phyloP scores from a whole-genome alignment of 1,284 basidiomycete genomes.

The Chalciporus piperatoides region DNA sequence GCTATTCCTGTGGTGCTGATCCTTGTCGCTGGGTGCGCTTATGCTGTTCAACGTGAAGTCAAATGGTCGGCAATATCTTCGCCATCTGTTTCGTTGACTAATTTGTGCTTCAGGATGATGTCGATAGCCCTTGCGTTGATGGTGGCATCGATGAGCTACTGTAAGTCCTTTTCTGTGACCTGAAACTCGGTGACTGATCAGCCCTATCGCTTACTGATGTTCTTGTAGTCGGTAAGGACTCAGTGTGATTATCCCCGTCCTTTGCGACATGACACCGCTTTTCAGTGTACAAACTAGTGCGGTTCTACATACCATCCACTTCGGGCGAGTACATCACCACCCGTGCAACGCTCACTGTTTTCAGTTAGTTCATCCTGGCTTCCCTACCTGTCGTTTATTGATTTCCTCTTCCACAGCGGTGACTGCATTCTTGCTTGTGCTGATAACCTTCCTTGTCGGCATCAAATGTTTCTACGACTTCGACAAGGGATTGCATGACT shows the following conservation, averaged over 20 bases:
- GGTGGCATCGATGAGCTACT: constrained; percentile 71
- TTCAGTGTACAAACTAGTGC: constrained; percentile 74
- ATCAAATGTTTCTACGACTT: constrained; percentile 77
- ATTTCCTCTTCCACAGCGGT: constrained; percentile 45
- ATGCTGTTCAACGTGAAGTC: constrained; percentile 74
- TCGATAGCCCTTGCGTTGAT: constrained; percentile 63
- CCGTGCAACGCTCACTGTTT: constrained; percentile 70
- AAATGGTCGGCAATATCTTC: constrained; percentile 52
- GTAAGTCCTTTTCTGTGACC: constrained; percentile 37
- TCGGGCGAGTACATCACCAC: constrained; percentile 58
- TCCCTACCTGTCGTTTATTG: neutral
- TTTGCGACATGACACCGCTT: constrained; percentile 6
- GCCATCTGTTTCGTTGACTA: neutral
- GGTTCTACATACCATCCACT: constrained; percentile 67
- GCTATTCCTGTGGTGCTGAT: constrained; percentile 78
- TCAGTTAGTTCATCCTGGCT: constrained; percentile 54
- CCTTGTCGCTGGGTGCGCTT: constrained; percentile 60
- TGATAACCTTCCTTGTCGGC: constrained; percentile 69
- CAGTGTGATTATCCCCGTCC: neutral
- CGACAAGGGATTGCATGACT: constrained; percentile 63
- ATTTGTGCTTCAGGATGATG: constrained; percentile 51
- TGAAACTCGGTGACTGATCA: constrained; percentile 15
- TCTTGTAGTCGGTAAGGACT: constrained; percentile 38
- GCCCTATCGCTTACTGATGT: neutral
- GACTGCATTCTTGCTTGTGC: constrained; percentile 67